These are phyloP conservation scores for Russula dissimulans DNA, from an alignment of 768 basidiomycete genomes.

Conservation along the genomic window DNA sequence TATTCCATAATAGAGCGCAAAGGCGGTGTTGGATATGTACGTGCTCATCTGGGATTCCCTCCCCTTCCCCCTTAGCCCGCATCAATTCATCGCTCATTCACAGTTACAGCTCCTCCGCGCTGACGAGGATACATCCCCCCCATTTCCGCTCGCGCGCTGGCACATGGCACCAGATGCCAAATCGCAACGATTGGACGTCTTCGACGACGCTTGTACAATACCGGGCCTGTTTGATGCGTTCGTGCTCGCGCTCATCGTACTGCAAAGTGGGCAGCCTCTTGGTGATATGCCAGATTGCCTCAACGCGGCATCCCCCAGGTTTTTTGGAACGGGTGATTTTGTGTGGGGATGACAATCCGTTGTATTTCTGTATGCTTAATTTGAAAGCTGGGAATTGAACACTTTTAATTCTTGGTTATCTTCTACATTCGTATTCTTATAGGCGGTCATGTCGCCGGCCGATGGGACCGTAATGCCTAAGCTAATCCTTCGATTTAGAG, in stretches of 20 bases:
- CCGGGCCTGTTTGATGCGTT: slow-evolving; percentile 9
- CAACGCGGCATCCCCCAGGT: slow-evolving; percentile 2
- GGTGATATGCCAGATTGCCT: slow-evolving; percentile 4
- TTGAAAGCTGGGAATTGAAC: neutral
- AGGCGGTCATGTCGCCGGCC: slow-evolving; percentile 3
- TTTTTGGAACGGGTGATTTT: neutral
- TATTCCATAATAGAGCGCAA: slow-evolving; percentile 8
- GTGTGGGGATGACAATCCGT: neutral
- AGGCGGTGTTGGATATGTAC: slow-evolving; percentile 5
- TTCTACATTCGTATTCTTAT: neutral
- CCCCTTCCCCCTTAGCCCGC: neutral
- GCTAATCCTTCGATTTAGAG: neutral
- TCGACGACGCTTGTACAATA: slow-evolving; percentile 1
- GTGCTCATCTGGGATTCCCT: neutral
- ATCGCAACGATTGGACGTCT: slow-evolving; percentile 8
- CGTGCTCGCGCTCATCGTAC: slow-evolving; percentile 8
- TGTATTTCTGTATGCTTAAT: neutral
- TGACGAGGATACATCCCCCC: neutral
- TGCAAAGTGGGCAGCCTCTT: slow-evolving; percentile 11
- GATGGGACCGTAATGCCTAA: slow-evolving; percentile 7
- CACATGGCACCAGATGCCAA: neutral
- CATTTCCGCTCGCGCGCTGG: slow-evolving; percentile 13
- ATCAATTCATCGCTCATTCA: neutral
- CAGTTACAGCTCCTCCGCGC: neutral
- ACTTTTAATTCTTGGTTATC: neutral